Evolutionary conservation across 345 rosid genomes (phyloP).

Genomic region (Pistacia atlantica): DNA sequence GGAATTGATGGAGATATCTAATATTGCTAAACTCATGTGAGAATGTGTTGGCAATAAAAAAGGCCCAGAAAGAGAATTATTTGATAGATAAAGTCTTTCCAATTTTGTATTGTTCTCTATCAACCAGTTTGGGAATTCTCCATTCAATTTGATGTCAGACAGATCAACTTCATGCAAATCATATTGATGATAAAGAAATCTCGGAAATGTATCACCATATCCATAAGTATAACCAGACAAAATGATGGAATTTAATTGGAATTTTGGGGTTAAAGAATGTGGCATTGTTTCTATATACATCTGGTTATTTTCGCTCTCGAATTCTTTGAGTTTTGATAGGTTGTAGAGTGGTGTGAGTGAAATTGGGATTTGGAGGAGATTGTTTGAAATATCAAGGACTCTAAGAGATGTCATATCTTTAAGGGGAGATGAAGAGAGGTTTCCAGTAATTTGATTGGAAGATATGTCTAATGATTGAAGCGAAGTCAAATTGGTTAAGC

Average conservation of each 20-base stretch:
- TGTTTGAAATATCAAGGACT: not conserved
- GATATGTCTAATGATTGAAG: no score
- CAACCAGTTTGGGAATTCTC: constrained; percentile 11
- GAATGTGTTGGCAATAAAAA: constrained; percentile 13
- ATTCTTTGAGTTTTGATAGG: not conserved
- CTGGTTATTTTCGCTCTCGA: not conserved
- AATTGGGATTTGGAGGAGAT: constrained; percentile 13
- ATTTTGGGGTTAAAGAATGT: not conserved
- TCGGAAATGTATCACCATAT: not conserved
- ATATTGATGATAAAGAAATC: not conserved
- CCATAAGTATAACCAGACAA: not conserved
- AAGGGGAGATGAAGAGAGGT: no score
- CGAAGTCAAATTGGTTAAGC: no score
- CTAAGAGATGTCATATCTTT: not conserved
- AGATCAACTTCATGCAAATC: not conserved
- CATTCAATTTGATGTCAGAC: not conserved
- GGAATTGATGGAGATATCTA: constrained; percentile 19
- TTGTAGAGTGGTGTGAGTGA: constrained; percentile 15
- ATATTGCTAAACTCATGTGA: not conserved
- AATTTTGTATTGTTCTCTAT: not conserved
- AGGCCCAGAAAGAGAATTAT: constrained; percentile 3
- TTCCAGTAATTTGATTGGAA: no score
- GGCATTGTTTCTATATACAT: not conserved
- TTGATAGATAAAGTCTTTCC: not conserved
- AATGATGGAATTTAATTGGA: not conserved